Conservation (phyloP, 345 rosid genomes). For the Kandelia obovata region DNA sequence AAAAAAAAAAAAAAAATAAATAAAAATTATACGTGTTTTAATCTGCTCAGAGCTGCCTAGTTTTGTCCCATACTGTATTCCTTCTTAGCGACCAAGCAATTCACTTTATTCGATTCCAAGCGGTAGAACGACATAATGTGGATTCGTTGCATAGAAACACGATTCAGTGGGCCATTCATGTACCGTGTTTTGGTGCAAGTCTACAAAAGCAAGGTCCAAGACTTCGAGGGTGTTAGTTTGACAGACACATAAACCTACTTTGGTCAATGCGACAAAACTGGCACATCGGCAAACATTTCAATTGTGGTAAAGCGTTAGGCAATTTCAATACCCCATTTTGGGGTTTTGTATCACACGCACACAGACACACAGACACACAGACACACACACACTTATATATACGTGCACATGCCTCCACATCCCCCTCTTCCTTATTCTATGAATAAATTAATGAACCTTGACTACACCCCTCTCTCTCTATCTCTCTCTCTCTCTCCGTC, state of each 20-base stretch:
- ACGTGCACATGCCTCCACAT: conserved; percentile 15
- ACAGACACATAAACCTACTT: background rate
- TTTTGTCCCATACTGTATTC: too few relatives aligned
- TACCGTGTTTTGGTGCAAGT: background rate
- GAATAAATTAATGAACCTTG: conserved; percentile 13
- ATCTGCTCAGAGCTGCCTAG: too few relatives aligned
- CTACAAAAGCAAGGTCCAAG: background rate
- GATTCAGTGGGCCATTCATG: background rate
- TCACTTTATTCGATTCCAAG: too few relatives aligned
- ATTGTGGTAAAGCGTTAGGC: background rate
- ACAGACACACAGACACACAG: too few relatives aligned
- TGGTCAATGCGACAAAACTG: background rate
- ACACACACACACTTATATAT: background rate
- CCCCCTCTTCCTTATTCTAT: background rate
- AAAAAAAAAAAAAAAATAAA: too few relatives aligned
- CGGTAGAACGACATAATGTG: too few relatives aligned
- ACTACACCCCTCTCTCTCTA: background rate
- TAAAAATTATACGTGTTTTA: too few relatives aligned
- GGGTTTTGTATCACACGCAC: too few relatives aligned
- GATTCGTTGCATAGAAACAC: too few relatives aligned
- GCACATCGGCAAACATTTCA: background rate
- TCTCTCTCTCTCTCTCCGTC: background rate
- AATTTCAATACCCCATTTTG: background rate
- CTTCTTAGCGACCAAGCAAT: too few relatives aligned
- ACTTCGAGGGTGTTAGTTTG: background rate